Base-by-base conservation (phyloP, 768 basidiomycete genomes). In the Amanita molliuscula region DNA sequence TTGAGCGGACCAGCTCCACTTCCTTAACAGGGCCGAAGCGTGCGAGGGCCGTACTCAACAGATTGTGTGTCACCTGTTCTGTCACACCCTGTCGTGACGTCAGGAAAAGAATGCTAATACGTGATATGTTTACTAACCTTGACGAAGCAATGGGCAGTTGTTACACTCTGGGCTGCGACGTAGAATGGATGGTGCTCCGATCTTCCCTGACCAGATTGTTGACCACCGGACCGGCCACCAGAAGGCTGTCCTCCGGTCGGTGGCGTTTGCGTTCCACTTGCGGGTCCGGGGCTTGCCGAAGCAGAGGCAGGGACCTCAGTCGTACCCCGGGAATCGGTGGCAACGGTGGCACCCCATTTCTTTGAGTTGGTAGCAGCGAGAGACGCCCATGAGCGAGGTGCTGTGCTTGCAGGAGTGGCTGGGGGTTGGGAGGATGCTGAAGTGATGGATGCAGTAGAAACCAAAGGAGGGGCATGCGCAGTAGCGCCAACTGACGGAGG, bases 301-400 rank as follows among this genome's bases (percentile, higher is more conserved):
- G 63, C 49, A 10, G 67, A 56, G 10, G 65, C 55, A 29, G 65
- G 59, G 10, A 76, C 81, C 59, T 89, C 84, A 4, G 81, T 81
- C n/a, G 80, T 76, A 26, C 86, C 88, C 51, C 84, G 81, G 2
- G 79, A 78, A 51, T 90, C 85, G 50, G 78, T 78, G 1, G 88
- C 88, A 31, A 91, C 84, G 13, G 83, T 78, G 1, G 81, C 66
- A 38, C 90, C 89, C 93, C 92, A 95, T 62, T 86, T 88, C 61
- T 82, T 83, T 13, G 76, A 66, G 60, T 87, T 86, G 16, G 84
- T 65, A 35, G 93, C 92, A 41, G 93, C 93, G 40, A 96, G 79
- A 50, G 84, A 88, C 0, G 94, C 94, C 94, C 93, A 97, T 0
- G 85, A 85, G 62, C 88, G 86, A 13, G 88, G 62, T n/a, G 70